phyloP scores from a whole-genome alignment of 2,329 filamentous ascomycete genomes.

The Fusarium globosum region DNA sequence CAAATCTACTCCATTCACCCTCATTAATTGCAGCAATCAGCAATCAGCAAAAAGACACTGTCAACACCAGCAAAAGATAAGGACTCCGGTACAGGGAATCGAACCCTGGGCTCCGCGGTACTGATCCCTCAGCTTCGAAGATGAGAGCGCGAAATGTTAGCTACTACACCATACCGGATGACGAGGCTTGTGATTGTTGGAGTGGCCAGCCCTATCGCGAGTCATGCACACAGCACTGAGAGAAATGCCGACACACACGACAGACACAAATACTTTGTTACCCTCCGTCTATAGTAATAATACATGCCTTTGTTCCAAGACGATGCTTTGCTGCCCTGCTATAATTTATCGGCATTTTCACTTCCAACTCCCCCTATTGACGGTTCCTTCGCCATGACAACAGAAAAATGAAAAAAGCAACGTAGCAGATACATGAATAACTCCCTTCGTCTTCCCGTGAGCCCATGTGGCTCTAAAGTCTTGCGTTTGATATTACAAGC shows the following conservation, averaged over 20 bases:
- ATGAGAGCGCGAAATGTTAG: slow-evolving; percentile 50
- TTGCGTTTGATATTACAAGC: slow-evolving; percentile 41
- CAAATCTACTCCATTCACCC: neutral
- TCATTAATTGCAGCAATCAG: neutral
- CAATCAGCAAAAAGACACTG: neutral
- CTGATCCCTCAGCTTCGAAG: slow-evolving; percentile 29
- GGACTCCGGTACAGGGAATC: slow-evolving; percentile 37
- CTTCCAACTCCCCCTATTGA: slow-evolving; percentile 38
- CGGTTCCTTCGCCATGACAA: slow-evolving; percentile 17
- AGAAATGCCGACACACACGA: neutral
- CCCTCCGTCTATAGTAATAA: slow-evolving; percentile 45
- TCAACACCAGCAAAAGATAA: neutral
- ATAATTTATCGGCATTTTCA: slow-evolving; percentile 35
- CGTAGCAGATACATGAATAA: slow-evolving; percentile 29
- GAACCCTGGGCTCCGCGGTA: slow-evolving; percentile 42
- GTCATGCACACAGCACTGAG: neutral
- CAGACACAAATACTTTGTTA: slow-evolving; percentile 13
- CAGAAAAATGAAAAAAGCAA: slow-evolving; percentile 11
- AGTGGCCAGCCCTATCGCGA: slow-evolving; percentile 10
- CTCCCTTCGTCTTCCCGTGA: slow-evolving; percentile 33
- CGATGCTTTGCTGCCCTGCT: slow-evolving; percentile 16
- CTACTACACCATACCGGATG: slow-evolving; percentile 50
- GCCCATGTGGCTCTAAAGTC: slow-evolving; percentile 22
- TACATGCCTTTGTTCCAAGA: slow-evolving; percentile 36
- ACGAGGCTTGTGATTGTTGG: neutral